phyloP scores from a whole-genome alignment of 345 rosid species.

The Populus simonii region DNA sequence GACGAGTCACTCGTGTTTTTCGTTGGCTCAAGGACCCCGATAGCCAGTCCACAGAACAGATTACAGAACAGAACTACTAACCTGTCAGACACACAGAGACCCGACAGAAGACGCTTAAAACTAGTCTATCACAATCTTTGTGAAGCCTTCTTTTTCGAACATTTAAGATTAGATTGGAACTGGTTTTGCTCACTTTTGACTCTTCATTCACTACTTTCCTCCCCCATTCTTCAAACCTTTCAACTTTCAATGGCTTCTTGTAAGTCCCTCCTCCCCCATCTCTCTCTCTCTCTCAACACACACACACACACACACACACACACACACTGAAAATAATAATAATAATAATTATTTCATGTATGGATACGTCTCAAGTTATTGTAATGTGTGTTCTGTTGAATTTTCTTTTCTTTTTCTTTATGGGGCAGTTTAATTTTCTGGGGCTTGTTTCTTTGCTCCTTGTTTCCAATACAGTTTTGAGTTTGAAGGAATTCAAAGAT shows the following conservation, averaged over 20 bases:
- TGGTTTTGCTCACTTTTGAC: not conserved
- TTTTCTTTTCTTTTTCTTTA: not conserved
- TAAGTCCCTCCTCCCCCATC: conserved; percentile 18
- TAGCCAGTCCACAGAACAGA: not conserved
- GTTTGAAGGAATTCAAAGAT: not conserved
- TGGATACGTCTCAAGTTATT: not conserved
- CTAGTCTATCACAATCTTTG: not conserved
- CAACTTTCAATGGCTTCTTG: conserved; percentile 41
- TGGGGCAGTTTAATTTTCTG: not conserved
- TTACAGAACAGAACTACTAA: too few species aligned
- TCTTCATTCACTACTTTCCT: not conserved
- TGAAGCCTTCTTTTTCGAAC: not conserved
- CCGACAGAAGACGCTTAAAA: not conserved
- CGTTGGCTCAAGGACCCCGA: not conserved
- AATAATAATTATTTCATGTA: not conserved
- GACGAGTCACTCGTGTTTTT: not conserved
- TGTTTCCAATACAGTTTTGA: too few species aligned
- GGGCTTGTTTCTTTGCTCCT: too few species aligned
- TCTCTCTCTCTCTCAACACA: not conserved
- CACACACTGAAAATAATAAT: not conserved
- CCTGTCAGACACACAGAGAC: not conserved
- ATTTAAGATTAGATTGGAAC: not conserved
- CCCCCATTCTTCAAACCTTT: not conserved
- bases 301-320: too few species aligned
- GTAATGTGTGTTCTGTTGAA: not conserved